Conservation (phyloP, 164 flowering plant species). For the Liriodendron chinense region DNA sequence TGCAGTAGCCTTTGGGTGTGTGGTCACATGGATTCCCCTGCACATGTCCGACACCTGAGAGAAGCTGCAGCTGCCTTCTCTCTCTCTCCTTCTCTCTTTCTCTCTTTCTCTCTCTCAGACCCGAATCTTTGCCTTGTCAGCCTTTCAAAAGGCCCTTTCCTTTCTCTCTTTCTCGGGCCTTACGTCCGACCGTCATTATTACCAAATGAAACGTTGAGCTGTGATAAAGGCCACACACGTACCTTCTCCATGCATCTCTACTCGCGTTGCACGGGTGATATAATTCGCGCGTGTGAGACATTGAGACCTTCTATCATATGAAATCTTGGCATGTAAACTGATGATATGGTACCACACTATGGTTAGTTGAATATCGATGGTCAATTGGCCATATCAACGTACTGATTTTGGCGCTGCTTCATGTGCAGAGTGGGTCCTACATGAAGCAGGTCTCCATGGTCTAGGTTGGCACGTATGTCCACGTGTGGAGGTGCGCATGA, state of each 20-base stretch:
- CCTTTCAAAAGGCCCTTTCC: slow-evolving; percentile 29
- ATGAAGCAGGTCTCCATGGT: too few species aligned
- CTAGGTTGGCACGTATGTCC: too few species aligned
- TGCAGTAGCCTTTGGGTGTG: slow-evolving; percentile 29
- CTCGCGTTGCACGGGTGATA: neutral
- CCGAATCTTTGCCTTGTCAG: slow-evolving; percentile 33
- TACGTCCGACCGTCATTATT: slow-evolving; percentile 30
- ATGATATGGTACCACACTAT: too few species aligned
- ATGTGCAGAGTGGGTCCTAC: too few species aligned
- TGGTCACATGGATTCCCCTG: slow-evolving; percentile 53
- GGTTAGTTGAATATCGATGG: too few species aligned
- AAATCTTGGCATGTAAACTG: too few species aligned
- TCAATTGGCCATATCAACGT: too few species aligned
- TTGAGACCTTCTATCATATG: neutral
- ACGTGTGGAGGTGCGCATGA: too few species aligned
- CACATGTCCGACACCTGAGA: slow-evolving; percentile 27
- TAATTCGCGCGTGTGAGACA: neutral
- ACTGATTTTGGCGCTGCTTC: too few species aligned
- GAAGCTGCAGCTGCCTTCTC: slow-evolving; percentile 3
- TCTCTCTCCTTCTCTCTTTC: neutral
- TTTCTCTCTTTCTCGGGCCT: slow-evolving; percentile 20
- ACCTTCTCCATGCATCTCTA: neutral
- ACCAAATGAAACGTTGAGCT: slow-evolving; percentile 34
- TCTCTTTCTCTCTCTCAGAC: neutral
- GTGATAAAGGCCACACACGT: neutral